Conservation (phyloP, 192 early-diverging fungal genomes). For the Geranomyces michiganensis region DNA sequence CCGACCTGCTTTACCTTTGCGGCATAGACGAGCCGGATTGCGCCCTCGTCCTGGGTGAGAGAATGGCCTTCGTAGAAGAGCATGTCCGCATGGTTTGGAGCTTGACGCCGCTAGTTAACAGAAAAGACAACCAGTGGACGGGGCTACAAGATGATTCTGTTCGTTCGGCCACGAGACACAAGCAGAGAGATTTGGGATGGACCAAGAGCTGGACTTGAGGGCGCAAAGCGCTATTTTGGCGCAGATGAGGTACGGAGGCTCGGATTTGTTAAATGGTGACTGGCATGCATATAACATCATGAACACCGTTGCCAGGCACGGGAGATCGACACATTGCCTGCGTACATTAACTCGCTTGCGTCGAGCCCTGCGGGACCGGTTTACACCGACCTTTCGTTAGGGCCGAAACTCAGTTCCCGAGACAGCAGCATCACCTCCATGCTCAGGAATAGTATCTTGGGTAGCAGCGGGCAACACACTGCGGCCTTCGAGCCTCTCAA, state of each 20-base stretch:
- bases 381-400: constrained; percentile 41
- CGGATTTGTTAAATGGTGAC: not conserved
- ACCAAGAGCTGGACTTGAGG: constrained; percentile 79
- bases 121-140: constrained; percentile 22
- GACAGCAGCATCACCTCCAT: constrained; percentile 18
- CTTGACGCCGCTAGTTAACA: constrained; percentile 2
- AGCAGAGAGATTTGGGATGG: constrained; percentile 91
- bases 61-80: too few relatives aligned
- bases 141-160: constrained; percentile 84
- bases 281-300: not conserved
- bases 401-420: not conserved
- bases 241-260: constrained; percentile 69
- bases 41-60: constrained; percentile 44
- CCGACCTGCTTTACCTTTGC: constrained; percentile 85
- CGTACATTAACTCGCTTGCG: constrained; percentile 23
- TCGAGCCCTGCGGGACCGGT: constrained; percentile 18
- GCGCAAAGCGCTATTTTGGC: constrained; percentile 75
- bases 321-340: constrained; percentile 37
- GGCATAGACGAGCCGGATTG: constrained; percentile 94
- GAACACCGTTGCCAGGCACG: constrained; percentile 20
- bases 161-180: constrained; percentile 76
- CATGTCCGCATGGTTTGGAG: not conserved
- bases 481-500: constrained; percentile 49
- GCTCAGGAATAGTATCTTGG: not conserved
- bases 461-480: not conserved